A percentile compares a stretch with the other conserved stretches of the same genome.
Conservation (phyloP, 2,329 filamentous ascomycete species). For the Cyclaneusma minus region DNA sequence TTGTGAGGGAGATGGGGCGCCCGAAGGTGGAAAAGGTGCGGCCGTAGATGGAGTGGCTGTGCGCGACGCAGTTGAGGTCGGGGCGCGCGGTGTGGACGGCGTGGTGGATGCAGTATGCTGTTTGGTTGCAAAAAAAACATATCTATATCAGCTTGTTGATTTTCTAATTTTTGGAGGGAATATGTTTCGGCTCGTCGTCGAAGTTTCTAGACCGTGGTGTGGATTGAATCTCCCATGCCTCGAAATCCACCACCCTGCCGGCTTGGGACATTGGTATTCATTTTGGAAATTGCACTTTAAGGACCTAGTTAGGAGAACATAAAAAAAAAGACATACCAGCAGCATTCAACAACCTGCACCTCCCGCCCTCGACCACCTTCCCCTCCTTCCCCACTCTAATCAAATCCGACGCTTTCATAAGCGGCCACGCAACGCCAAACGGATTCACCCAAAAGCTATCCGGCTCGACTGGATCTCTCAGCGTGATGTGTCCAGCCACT, state of each 20-base stretch:
- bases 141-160: too few species aligned
- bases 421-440: slow-evolving; percentile 19
- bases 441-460: slow-evolving; percentile 20
- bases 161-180: too few species aligned
- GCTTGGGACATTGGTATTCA: too few species aligned
- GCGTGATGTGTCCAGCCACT: slow-evolving; percentile 29
- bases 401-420: slow-evolving; percentile 47
- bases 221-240: too few species aligned
- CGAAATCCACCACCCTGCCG: too few species aligned
- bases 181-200: too few species aligned
- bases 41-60: slow-evolving; percentile 41
- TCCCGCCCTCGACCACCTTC: slow-evolving; percentile 45
- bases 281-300: too few species aligned
- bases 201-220: too few species aligned
- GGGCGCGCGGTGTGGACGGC: slow-evolving; percentile 42
- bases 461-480: slow-evolving; percentile 19
- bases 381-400: slow-evolving; percentile 48
- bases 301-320: not conserved
- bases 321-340: slow-evolving; percentile 10
- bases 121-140: slow-evolving; percentile 19
- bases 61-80: slow-evolving; percentile 40
- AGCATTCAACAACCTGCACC: slow-evolving; percentile 15
- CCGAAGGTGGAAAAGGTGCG: slow-evolving; percentile 48
- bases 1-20: slow-evolving; percentile 39
- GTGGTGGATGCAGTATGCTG: slow-evolving; percentile 44